A percentile compares a stretch with the other conserved stretches of the same genome.
phyloP scores from a whole-genome alignment of 441 rosid species.

The Croton setiger region DNA sequence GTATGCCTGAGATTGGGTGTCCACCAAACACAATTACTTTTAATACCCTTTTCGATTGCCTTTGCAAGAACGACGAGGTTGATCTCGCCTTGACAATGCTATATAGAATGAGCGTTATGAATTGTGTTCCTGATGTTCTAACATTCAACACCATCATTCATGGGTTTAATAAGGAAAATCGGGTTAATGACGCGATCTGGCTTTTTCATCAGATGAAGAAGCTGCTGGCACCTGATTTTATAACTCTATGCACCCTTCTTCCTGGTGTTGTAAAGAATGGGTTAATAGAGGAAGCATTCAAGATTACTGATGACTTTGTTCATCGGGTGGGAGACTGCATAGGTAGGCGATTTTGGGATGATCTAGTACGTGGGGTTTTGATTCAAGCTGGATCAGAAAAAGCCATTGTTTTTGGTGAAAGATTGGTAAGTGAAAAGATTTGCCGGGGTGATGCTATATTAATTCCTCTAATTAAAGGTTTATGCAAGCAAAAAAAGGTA shows the following conservation, averaged over 20 bases:
- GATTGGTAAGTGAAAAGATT: conserved; percentile 41
- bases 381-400: conserved; percentile 59
- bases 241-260: conserved; percentile 83
- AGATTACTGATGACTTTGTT: conserved; percentile 56
- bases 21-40: conserved; percentile 73
- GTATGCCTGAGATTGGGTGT: conserved; percentile 59
- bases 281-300: conserved; percentile 58
- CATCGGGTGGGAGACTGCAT: conserved; percentile 27
- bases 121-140: conserved; percentile 72
- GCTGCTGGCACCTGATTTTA: conserved; percentile 61
- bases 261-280: conserved; percentile 76
- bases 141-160: conserved; percentile 79
- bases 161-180: conserved; percentile 61
- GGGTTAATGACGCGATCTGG: conserved; percentile 61
- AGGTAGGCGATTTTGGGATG: conserved; percentile 56
- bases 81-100: conserved; percentile 65
- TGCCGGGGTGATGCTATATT: conserved; percentile 58
- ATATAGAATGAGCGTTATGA: conserved; percentile 52
- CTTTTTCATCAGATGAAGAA: conserved; percentile 92
- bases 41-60: conserved; percentile 85
- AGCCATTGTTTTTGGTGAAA: conserved; percentile 60
- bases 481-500: conserved; percentile 57
- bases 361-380: conserved; percentile 67
- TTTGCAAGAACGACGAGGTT: conserved; percentile 85
- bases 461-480: conserved; percentile 58